phyloP scores from a whole-genome alignment of 192 early-diverging fungal genomes.

The Podochytrium sp. region DNA sequence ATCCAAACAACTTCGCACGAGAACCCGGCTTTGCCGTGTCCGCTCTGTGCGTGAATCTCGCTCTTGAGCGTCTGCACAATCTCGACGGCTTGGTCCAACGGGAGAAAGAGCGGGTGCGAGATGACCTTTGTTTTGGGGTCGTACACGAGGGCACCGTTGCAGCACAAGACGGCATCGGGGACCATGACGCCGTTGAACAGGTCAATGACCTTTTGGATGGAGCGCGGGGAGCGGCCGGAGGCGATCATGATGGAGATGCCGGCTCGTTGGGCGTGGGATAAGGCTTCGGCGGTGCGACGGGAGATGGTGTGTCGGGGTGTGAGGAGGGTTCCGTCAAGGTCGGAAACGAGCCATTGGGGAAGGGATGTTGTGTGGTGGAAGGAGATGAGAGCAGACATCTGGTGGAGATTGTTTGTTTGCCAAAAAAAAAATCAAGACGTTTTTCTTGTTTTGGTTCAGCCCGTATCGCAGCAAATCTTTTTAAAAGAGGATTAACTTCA shows the following conservation, averaged over 20 bases:
- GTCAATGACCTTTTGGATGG: conserved; percentile 24
- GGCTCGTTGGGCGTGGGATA: neutral
- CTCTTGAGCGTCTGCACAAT: neutral
- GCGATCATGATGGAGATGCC: conserved; percentile 9
- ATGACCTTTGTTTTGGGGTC: conserved; percentile 5
- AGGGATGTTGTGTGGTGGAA: neutral
- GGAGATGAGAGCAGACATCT: no score
- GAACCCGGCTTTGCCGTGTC: conserved; percentile 1
- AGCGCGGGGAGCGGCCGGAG: conserved; percentile 28
- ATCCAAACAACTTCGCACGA: conserved; percentile 21
- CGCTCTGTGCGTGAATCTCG: neutral
- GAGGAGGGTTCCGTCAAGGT: conserved; percentile 26
- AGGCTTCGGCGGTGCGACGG: neutral
- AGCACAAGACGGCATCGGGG: conserved; percentile 9
- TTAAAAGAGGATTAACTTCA: no score
- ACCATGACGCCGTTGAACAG: conserved; percentile 5
- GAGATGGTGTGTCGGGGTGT: conserved; percentile 7
- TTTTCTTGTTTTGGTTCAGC: no score
- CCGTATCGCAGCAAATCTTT: no score
- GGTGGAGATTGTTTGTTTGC: no score
- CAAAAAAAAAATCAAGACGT: no score
- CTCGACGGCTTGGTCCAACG: neutral
- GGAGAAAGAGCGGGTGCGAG: neutral
- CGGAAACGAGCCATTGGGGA: conserved; percentile 8
- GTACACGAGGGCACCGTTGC: conserved; percentile 23